Evolutionary conservation across 2,329 filamentous ascomycete genomes (phyloP), one percentile per base, ranked within the genome.

Genomic region (Myriosclerotinia scirpicola): DNA sequence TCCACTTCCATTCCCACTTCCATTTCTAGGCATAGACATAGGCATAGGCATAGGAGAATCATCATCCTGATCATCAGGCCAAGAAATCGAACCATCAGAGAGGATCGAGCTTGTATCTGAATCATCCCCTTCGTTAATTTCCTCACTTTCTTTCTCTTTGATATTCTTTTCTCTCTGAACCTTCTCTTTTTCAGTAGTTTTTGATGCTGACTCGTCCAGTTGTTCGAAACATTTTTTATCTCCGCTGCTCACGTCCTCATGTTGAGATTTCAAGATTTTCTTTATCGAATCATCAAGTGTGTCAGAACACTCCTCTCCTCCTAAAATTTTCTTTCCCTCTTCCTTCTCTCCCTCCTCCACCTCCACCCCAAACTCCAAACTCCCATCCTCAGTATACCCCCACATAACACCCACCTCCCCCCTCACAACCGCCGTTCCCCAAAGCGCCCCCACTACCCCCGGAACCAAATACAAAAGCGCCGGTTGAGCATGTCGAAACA

Each of bases 391-490:
- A 0, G 87, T 93, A 75, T 93, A 98, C 3, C 81, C 81, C 90
- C 91, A 96, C 85, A 98, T 89, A 6, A 15, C 42, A 44, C 42
- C 6, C 42, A 44, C 70, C 74, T 98, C 93, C 2, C 92, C 90
- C 14, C 88, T 85, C 22, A 84, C 76, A 5, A 88, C 72, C 0
- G 90, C 94, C 2, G 90, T 95, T 4, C 87, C 77, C 90, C 92
- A 96, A 1, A 95, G 76, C 1, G 89, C 85, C 1, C 85, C 82
- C 6, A 97, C 80, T 0, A 98, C 92, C 0, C 91, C 89, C 0
- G 94, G 94, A 0, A 98, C 95, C 8, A 99, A 86, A 76, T 98
- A 98, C 17, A 99, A 81, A 42, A 99, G 82, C 9, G 95, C 94
- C 0, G 94, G 94, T 76, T 99, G 94, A 3, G 91, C 92, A 69